Base-by-base conservation (phyloP, 345 rosid genomes). In the Rhodamnia argentea region DNA sequence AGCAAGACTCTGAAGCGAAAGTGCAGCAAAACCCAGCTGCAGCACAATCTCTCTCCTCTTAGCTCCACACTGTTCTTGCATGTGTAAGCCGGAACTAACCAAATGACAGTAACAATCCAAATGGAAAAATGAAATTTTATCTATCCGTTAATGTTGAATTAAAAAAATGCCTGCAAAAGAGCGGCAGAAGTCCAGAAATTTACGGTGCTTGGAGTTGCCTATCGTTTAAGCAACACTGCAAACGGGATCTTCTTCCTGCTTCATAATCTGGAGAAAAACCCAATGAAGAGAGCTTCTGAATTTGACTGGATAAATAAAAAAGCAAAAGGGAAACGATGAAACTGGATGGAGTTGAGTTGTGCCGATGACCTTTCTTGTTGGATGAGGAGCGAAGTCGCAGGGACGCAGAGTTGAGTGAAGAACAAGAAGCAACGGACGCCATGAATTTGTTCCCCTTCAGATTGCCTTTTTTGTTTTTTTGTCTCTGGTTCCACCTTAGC, bases 11-110 rank as follows among this genome's bases (percentile, higher is more conserved):
- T 96, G 95, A 82, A 95, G 83, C 76, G 93, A 83, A 76, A 91
- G 86, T 81, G 89, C 90, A 83, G 92, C 64, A 86, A 93, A 90
- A 82, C 90, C 92, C 82, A 92, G 52, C 56, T 92, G 92, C 84
- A 94, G 88, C 89, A 95, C 32, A 85, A 87, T 60, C 84, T 90
- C 92, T 86, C 98, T 93, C 92, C 98, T 95, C 86, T 82, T 89
- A 54, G 91, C 83, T 53, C 84, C 86, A 37, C 58, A 64, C 70
- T 75, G 74, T 52, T 58, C 86, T 83, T 37, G 84, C 62, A 53
- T 23, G 47, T 23, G 44, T 53, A 44, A 74, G 29, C 83, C 47
- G 85, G 29, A 52, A 83, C 84, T 70, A 58, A 13, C n/a, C 53
- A 23, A 18, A 64, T 57, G 59, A 86, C 52, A 58, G 44, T 42